phyloP scores from a whole-genome alignment of 768 basidiomycete genomes.

The Termitomyces sp. region DNA sequence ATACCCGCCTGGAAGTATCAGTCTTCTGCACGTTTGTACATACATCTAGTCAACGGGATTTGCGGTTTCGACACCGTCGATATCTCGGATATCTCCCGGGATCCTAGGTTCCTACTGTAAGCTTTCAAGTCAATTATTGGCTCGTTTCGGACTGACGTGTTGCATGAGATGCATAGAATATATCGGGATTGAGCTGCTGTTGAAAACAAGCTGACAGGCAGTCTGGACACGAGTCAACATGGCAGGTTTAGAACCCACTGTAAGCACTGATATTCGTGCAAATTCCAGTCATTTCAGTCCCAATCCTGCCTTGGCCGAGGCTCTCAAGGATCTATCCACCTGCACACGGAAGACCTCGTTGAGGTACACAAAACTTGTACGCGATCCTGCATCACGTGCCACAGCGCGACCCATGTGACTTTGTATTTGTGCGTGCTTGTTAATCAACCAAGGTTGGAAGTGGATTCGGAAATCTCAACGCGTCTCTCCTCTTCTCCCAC shows the following conservation, averaged over 20 bases:
- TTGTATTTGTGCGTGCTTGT: constrained; percentile 16
- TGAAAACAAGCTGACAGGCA: not conserved
- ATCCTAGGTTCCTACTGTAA: not conserved
- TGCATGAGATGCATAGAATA: not conserved
- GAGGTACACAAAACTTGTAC: not conserved
- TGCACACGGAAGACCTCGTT: not conserved
- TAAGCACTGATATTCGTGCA: not conserved
- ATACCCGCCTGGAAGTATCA: not conserved
- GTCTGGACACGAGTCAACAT: too few relatives aligned
- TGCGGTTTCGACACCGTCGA: not conserved
- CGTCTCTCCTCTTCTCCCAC: constrained; percentile 19
- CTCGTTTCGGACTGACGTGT: not conserved
- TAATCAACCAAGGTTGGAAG: constrained; percentile 22
- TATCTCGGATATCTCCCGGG: not conserved
- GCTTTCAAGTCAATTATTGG: not conserved
- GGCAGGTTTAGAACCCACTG: too few relatives aligned
- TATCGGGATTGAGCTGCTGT: too few relatives aligned
- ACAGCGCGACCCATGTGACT: constrained; percentile 23
- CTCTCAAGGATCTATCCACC: not conserved
- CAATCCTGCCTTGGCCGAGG: too few relatives aligned
- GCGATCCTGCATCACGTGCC: constrained; percentile 10
- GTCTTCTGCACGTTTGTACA: too few relatives aligned
- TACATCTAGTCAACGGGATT: not conserved
- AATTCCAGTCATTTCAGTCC: not conserved
- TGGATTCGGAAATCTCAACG: constrained; percentile 16